Evolutionary conservation across 208 protist species (phyloP).

Genomic region (Entamoeba histolytica): DNA sequence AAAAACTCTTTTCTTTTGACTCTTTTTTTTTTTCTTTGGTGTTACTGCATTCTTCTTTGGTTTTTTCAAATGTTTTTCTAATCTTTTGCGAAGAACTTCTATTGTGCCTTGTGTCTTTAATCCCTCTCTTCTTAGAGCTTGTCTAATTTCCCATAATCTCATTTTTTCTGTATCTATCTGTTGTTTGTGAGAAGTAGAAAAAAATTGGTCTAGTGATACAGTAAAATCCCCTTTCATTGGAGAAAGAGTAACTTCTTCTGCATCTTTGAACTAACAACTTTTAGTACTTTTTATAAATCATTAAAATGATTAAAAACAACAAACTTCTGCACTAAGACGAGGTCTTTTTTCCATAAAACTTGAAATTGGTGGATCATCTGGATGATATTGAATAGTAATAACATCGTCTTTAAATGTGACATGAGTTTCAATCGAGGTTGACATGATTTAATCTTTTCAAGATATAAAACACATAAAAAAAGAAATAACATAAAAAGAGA

Average conservation of each 20-base stretch:
- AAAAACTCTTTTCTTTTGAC: background rate
- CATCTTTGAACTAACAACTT: background rate
- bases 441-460: too few species aligned
- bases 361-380: background rate
- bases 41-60: background rate
- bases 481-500: too few species aligned
- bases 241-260: background rate
- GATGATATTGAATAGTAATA: background rate
- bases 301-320: background rate
- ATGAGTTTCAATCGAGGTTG: background rate
- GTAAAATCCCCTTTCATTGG: background rate
- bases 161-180: background rate
- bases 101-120: background rate
- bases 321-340: background rate
- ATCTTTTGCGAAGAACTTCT: background rate
- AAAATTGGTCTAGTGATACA: background rate
- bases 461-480: too few species aligned
- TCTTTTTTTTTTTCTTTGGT: background rate
- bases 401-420: background rate
- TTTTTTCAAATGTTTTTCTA: background rate
- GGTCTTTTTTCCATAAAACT: background rate
- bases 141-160: background rate
- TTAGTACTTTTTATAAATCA: background rate
- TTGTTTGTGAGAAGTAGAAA: background rate
- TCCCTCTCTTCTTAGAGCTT: background rate